Evolutionary conservation across 805 yeast species (phyloP).

Genomic region (Yamadazyma philogaea): DNA sequence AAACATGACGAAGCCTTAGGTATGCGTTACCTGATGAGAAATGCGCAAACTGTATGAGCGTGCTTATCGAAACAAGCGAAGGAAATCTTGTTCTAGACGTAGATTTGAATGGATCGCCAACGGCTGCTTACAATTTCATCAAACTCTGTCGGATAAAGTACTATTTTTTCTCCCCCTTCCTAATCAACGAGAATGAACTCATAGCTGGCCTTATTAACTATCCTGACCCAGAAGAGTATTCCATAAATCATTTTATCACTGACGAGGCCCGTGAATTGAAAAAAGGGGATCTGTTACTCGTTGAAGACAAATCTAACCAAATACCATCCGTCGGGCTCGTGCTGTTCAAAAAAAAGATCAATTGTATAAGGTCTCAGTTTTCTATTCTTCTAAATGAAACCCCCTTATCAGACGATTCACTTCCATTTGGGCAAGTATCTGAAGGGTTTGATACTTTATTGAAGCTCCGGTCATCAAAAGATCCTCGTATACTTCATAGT

Average conservation of each 20-base stretch:
- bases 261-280: conserved; percentile 6
- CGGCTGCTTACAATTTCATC: conserved; percentile 45
- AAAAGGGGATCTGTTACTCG: neutral
- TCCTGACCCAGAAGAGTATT: conserved; percentile 24
- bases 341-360: conserved; percentile 10
- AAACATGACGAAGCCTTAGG: neutral
- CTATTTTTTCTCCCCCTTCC: conserved; percentile 51
- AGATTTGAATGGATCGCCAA: conserved; percentile 27
- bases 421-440: conserved; percentile 46
- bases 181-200: conserved; percentile 9
- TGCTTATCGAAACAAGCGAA: conserved; percentile 32
- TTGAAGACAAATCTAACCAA: neutral
- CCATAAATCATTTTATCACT: conserved; percentile 11
- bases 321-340: conserved; percentile 6
- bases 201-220: conserved; percentile 45
- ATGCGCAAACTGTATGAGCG: conserved; percentile 30
- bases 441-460: conserved; percentile 51
- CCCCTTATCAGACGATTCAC: neutral
- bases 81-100: conserved; percentile 54
- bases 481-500: conserved; percentile 49
- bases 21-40: neutral
- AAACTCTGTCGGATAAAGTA: conserved; percentile 52
- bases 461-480: conserved; percentile 31
- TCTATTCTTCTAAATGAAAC: conserved; percentile 8
- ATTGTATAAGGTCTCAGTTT: conserved; percentile 13